phyloP scores from a whole-genome alignment of 2,329 filamentous ascomycete genomes.

The Mycocentrospora acerina region DNA sequence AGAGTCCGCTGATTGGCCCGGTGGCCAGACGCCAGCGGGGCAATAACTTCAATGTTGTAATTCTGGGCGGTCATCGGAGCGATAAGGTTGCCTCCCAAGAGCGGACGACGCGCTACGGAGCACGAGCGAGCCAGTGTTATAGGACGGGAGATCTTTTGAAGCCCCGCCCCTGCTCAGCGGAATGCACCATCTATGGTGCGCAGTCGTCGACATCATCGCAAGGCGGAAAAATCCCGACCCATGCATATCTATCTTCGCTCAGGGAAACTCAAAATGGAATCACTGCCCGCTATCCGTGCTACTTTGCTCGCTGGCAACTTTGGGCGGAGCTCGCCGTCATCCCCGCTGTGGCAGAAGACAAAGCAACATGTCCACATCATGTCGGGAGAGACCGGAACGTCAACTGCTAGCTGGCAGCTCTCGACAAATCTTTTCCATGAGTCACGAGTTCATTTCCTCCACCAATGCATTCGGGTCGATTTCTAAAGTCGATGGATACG shows the following conservation, averaged over 20 bases:
- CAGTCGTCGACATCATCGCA: constrained; percentile 24
- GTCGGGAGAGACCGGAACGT: constrained; percentile 34
- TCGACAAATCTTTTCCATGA: constrained; percentile 31
- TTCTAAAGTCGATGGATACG: constrained; percentile 14
- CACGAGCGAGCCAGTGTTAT: constrained; percentile 14
- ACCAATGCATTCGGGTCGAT: constrained; percentile 14
- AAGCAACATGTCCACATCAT: constrained; percentile 9
- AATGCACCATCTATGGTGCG: constrained; percentile 16
- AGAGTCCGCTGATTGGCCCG: constrained; percentile 29
- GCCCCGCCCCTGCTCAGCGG: constrained; percentile 29
- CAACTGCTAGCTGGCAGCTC: constrained; percentile 18
- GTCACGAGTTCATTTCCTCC: constrained; percentile 37
- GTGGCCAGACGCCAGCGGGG: constrained; percentile 15
- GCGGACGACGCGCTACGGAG: constrained; percentile 20
- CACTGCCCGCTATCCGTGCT: constrained; percentile 4
- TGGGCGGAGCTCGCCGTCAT: constrained; percentile 11
- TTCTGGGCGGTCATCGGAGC: constrained; percentile 34
- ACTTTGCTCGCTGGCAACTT: background rate
- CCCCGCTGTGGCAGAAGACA: constrained; percentile 17
- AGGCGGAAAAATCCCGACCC: constrained; percentile 2
- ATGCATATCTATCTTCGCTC: constrained; percentile 8
- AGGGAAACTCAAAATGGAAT: constrained; percentile 6
- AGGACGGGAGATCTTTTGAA: constrained; percentile 26
- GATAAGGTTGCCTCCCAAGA: constrained; percentile 24
- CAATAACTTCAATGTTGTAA: constrained; percentile 33